Evolutionary conservation across 2,329 filamentous ascomycete species (phyloP).

Genomic region (Penicillium sp.): DNA sequence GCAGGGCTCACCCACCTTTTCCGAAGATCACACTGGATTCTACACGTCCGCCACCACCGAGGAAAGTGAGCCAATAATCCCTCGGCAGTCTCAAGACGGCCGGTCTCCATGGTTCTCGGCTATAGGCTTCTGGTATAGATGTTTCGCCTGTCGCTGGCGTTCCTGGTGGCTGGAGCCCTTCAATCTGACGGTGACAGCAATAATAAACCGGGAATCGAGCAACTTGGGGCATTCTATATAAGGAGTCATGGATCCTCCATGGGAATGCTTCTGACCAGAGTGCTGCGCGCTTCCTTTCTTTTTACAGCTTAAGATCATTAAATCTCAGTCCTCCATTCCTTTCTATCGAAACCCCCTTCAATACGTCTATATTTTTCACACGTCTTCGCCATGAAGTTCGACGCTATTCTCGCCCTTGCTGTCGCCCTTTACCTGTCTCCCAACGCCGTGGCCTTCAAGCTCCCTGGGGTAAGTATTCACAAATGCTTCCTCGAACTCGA

Average conservation of each 20-base stretch:
- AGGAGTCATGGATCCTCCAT: constrained; percentile 3
- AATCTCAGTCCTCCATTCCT: background rate
- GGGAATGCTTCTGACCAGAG: constrained; percentile 18
- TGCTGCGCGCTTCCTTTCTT: constrained; percentile 28
- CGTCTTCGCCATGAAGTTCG: constrained; percentile 30
- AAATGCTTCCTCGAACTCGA: background rate
- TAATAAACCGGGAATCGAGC: too few relatives aligned
- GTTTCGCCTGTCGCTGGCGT: constrained; percentile 8
- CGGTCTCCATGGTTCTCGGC: constrained; percentile 10
- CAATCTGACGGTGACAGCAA: background rate
- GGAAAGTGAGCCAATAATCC: background rate
- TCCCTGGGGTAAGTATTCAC: constrained; percentile 10
- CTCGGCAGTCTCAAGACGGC: constrained; percentile 5
- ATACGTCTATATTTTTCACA: constrained; percentile 1
- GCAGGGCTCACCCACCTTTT: background rate
- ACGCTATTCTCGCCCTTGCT: constrained; percentile 24
- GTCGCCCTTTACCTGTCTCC: constrained; percentile 25
- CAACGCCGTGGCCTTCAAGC: constrained; percentile 19
- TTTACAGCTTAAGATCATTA: constrained; percentile 13
- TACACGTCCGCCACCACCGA: constrained; percentile 3
- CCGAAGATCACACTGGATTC: constrained; percentile 9
- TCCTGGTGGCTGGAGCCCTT: constrained; percentile 2
- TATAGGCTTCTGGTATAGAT: constrained; percentile 7
- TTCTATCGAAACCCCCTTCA: background rate
- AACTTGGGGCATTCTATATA: too few relatives aligned